Evolutionary conservation across 441 rosid species (phyloP), one percentile per base, ranked within the genome.

Genomic region (Dalechampia spathulata): DNA sequence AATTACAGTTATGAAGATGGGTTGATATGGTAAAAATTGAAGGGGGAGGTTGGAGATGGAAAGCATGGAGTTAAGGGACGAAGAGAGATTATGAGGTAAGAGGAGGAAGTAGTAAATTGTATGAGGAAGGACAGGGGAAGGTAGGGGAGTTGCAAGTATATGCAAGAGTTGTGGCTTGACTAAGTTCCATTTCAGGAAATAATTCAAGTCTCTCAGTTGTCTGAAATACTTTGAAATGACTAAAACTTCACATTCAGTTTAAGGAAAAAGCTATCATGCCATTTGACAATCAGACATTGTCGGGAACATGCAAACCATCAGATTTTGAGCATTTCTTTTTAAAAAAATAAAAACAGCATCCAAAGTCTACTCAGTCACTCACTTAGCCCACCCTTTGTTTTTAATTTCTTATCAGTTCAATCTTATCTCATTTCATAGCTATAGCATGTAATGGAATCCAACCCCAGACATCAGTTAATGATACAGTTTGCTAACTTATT

Each of bases 261-360:
- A 64, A 61, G 89, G 90, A n/a, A 77, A 88, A 88, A 55, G 53
- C 70, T 83, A 88, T 83, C 86, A 88, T 83, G 13, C 79, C 82
- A 30, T 77, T 81, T 82, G 70, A 75, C 85, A 63, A 69, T 75
- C 81, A 72, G 72, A 79, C 84, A 63, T 63, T 82, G 89, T 83
- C 81, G 95, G 96, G 87, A 88, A 83, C 91, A 83, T 74, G 91
- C 85, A 86, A 84, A 73, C 65, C 73, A 71, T 86, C 82, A 72
- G 89, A n/a, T n/a, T n/a, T n/a, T n/a, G n/a, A n/a, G n/a, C n/a
- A n/a, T n/a, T n/a, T n/a, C n/a, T n/a, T n/a, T n/a, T n/a, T n/a
- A 30, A 30, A 30, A 30, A 30, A 30, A 30, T 30, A 30, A 30
- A 30, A 30, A 83, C 61, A 66, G 57, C 65, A 68, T 67, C 73